phyloP scores from a whole-genome alignment of 495 filamentous ascomycete genomes.

The Xylaria scruposa region DNA sequence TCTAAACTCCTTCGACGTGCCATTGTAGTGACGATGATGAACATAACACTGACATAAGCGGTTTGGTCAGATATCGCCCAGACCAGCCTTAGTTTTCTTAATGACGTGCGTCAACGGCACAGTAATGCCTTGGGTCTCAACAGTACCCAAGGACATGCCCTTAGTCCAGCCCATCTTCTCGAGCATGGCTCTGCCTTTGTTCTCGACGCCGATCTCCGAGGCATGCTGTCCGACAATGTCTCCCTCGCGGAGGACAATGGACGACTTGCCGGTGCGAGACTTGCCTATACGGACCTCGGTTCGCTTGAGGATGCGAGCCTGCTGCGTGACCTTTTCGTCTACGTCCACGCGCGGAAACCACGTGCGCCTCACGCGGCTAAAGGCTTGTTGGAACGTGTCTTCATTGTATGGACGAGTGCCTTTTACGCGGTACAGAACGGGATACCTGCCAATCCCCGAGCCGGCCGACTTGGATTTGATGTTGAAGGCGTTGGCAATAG shows the following conservation, averaged over 20 bases:
- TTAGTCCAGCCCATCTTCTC: constrained; percentile 98
- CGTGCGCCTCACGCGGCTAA: constrained; percentile 50
- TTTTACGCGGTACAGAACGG: constrained; percentile 76
- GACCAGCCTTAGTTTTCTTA: constrained; percentile 81
- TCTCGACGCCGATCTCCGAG: constrained; percentile 82
- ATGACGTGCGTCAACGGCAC: constrained; percentile 87
- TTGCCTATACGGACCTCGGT: constrained; percentile 31
- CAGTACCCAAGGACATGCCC: constrained; percentile 83
- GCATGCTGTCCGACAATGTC: constrained; percentile 86
- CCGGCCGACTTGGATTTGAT: constrained; percentile 87
- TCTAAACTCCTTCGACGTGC: not conserved
- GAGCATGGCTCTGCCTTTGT: constrained; percentile 84
- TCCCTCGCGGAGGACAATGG: constrained; percentile 76
- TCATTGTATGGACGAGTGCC: constrained; percentile 63
- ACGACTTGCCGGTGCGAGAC: constrained; percentile 39
- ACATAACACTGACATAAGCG: not conserved
- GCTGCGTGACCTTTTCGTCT: constrained; percentile 45
- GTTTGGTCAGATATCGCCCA: constrained; percentile 66
- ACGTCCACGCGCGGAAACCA: constrained; percentile 56
- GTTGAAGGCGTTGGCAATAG: constrained; percentile 70
- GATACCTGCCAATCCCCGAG: constrained; percentile 72
- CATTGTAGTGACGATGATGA: not conserved
- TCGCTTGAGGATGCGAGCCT: constrained; percentile 32
- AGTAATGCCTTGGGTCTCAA: constrained; percentile 86
- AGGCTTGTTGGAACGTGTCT: constrained; percentile 48